Evolutionary conservation across 345 rosid species (phyloP), one percentile per base, ranked within the genome.

Genomic region (Ailanthus altissimus): DNA sequence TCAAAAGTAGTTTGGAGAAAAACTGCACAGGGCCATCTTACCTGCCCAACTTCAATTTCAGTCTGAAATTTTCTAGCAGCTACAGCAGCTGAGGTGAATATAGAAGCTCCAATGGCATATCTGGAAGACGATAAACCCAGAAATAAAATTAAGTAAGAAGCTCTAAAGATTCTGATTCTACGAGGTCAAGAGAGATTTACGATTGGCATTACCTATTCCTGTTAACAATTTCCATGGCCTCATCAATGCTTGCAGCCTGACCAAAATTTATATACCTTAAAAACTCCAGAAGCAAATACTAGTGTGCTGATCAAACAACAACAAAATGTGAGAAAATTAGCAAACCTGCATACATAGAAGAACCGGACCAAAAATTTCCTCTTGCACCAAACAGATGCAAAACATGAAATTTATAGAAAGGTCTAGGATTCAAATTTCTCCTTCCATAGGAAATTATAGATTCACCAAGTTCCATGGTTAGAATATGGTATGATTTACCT

Each of bases 361-460:
- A 87, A 96, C 99, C 0, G 98, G 99, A 67, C 99, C 99, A 80
- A 96, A 96, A 74, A 92, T 93, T 86, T 96, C 99, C 86, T 93
- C 99, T 98, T 95, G 89, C 83, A 83, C 14, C 14, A 53, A 71
- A 68, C 62, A 67, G 73, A 47, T 51, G 74, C 23, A 75, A 32
- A 14, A 47, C 26, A 49, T 26, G 36, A 73, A 70, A 68, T 47
- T 8, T 71, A 60, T 36, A 42, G 62, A 23, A 40, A 50, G 21
- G 45, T 64, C 43, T 40, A 58, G 40, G 47, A 49, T 43, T 67
- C 51, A 21, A 54, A 11, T 45, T 59, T 61, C 10, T 21, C 43
- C 58, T 50, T 69, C 47, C 23, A 50, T n/a, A 26, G 50, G 69
- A 51, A 81, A 62, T 18, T 46, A 49, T 64, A 8, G n/a, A 43